These are phyloP conservation scores for Oryza punctata DNA, from an alignment of 176 grass and related monocot species.

Conservation along the genomic window DNA sequence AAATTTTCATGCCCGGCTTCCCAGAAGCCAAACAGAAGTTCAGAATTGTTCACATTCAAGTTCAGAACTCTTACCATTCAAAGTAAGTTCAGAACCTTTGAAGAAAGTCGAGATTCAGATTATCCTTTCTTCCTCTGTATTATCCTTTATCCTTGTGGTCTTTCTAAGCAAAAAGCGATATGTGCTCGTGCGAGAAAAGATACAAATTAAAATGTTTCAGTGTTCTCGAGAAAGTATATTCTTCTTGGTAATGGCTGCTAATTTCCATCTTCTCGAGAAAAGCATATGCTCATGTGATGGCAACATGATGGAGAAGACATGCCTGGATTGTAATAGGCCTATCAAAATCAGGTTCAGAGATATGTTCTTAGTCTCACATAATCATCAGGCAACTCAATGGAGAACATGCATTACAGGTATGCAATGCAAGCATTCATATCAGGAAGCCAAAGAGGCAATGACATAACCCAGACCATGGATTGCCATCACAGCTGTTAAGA, in stretches of 20 bases:
- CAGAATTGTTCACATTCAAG: neutral
- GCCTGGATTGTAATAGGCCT: neutral
- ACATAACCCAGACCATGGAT: neutral
- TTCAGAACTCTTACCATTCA: neutral
- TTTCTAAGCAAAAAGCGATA: slow-evolving; percentile 9
- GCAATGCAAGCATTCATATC: neutral
- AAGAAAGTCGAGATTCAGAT: slow-evolving; percentile 21
- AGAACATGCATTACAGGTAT: neutral
- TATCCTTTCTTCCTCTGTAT: neutral
- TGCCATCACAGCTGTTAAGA: neutral
- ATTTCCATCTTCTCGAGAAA: slow-evolving; percentile 38
- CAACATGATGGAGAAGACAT: slow-evolving; percentile 14
- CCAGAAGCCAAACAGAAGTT: neutral
- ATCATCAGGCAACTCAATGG: slow-evolving; percentile 24
- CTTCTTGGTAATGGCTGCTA: slow-evolving; percentile 37
- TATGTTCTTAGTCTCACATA: neutral
- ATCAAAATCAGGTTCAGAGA: neutral
- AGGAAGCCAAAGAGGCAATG: neutral
- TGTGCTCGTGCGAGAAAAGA: slow-evolving; percentile 36
- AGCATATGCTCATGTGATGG: slow-evolving; percentile 8
- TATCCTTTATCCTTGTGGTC: slow-evolving; percentile 1
- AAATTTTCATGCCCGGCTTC: neutral
- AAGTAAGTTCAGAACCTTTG: neutral
- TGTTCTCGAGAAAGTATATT: slow-evolving; percentile 43
- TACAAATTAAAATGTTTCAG: slow-evolving; percentile 11